Conservation (phyloP, 2,329 filamentous ascomycete genomes). For the Trichoderma atrobrunneum region DNA sequence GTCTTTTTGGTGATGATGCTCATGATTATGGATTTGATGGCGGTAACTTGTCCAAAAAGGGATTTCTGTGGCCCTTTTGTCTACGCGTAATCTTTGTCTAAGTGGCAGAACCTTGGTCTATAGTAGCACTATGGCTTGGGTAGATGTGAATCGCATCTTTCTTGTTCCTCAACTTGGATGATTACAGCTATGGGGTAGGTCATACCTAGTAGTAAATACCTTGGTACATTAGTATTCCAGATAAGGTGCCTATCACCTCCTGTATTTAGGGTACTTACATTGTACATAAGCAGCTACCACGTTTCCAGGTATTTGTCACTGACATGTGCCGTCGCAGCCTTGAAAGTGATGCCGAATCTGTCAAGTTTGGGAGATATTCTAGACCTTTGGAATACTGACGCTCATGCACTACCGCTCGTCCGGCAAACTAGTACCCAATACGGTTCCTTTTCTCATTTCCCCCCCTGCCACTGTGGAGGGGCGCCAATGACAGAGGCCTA, state of each 20-base stretch:
- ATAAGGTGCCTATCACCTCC: not conserved
- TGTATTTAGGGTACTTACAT: not conserved
- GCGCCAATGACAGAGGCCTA: not conserved
- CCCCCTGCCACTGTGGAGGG: slow-evolving; percentile 7
- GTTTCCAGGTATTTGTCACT: not conserved
- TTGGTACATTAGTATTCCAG: too few species aligned
- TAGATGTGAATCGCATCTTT: not conserved
- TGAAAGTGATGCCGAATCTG: not conserved
- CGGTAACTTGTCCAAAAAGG: not conserved
- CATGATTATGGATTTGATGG: not conserved
- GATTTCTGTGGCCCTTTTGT: not conserved
- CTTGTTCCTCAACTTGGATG: not conserved
- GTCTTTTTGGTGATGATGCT: not conserved
- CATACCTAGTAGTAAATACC: not conserved
- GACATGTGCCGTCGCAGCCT: not conserved
- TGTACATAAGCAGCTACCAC: not conserved
- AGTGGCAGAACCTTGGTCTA: not conserved
- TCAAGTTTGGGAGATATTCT: not conserved
- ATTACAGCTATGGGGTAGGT: not conserved
- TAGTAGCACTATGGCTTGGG: not conserved
- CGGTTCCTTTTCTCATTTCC: not conserved
- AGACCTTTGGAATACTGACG: slow-evolving; percentile 1
- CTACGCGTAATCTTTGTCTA: not conserved
- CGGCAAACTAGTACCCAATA: not conserved
- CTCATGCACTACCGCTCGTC: not conserved